phyloP scores from a whole-genome alignment of 495 filamentous ascomycete species.

The Neurospora discreta region DNA sequence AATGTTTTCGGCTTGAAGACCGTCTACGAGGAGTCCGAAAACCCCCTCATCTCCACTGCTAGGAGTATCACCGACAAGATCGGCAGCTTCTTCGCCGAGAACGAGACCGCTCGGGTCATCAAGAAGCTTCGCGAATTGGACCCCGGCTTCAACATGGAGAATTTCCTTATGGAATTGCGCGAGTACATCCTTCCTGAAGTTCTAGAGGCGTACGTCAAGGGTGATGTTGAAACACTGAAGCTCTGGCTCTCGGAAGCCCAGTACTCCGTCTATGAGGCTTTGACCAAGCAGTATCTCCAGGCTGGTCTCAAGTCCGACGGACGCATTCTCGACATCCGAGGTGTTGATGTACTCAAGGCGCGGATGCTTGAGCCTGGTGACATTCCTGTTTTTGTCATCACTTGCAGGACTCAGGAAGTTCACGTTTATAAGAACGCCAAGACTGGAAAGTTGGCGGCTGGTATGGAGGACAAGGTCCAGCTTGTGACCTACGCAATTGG shows the following conservation, averaged over 20 bases:
- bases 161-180: constrained; percentile 85
- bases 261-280: constrained; percentile 84
- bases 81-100: constrained; percentile 94
- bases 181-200: constrained; percentile 98
- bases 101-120: constrained; percentile 92
- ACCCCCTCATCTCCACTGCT: constrained; percentile 85
- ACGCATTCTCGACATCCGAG: constrained; percentile 83
- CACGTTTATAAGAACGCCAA: constrained; percentile 92
- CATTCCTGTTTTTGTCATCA: constrained; percentile 93
- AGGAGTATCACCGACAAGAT: constrained; percentile 87
- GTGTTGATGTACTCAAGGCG: constrained; percentile 82
- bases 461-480: constrained; percentile 97
- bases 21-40: constrained; percentile 89
- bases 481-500: constrained; percentile 97
- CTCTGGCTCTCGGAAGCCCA: constrained; percentile 93
- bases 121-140: constrained; percentile 98
- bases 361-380: constrained; percentile 93
- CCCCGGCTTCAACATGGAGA: constrained; percentile 85
- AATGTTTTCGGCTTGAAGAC: constrained; percentile 71
- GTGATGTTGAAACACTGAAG: constrained; percentile 80
- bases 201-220: constrained; percentile 94
- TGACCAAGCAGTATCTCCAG: constrained; percentile 88
- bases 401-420: constrained; percentile 93
- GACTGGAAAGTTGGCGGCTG: constrained; percentile 79
- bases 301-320: constrained; percentile 90